These are phyloP conservation scores for Vickermania ingenoplastis DNA, from an alignment of 208 protist genomes.

Conservation along the genomic window DNA sequence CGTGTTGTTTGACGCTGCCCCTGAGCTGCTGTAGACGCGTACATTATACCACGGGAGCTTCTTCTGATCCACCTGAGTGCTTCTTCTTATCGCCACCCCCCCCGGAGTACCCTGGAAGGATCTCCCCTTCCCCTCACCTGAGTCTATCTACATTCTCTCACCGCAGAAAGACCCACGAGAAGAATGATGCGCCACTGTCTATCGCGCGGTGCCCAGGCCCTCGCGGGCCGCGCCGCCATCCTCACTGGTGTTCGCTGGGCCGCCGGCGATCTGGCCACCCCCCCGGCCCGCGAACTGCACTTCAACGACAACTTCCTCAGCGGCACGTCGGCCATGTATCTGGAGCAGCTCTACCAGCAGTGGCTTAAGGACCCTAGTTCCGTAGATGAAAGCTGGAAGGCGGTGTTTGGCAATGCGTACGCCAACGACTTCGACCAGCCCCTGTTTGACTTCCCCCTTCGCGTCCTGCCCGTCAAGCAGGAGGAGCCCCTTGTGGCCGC, in stretches of 20 bases:
- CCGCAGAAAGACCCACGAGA: no score
- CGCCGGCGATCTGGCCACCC: slow-evolving; percentile 12
- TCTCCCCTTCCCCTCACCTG: no score
- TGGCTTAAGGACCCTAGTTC: slow-evolving; percentile 69
- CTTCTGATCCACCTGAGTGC: no score
- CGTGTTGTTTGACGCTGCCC: no score
- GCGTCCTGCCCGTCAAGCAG: slow-evolving; percentile 37
- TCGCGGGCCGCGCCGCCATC: background rate
- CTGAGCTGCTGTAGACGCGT: no score
- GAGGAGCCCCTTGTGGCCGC: slow-evolving; percentile 12
- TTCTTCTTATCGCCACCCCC: no score
- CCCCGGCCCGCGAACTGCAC: slow-evolving; percentile 52
- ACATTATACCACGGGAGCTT: no score
- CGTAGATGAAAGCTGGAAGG: slow-evolving; percentile 65
- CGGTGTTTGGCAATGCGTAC: slow-evolving; percentile 36
- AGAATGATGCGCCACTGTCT: slow-evolving; percentile 60
- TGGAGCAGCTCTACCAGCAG: slow-evolving; percentile 75
- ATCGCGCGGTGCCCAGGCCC: background rate
- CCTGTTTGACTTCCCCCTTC: slow-evolving; percentile 48
- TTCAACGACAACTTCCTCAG: slow-evolving; percentile 81
- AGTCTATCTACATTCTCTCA: no score
- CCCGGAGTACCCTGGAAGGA: no score
- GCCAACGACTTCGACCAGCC: slow-evolving; percentile 41
- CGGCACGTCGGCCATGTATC: slow-evolving; percentile 67
- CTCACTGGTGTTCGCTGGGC: slow-evolving; percentile 2